phyloP scores from a whole-genome alignment of 352 stramenopile species.

The Phytophthora cryptogea region DNA sequence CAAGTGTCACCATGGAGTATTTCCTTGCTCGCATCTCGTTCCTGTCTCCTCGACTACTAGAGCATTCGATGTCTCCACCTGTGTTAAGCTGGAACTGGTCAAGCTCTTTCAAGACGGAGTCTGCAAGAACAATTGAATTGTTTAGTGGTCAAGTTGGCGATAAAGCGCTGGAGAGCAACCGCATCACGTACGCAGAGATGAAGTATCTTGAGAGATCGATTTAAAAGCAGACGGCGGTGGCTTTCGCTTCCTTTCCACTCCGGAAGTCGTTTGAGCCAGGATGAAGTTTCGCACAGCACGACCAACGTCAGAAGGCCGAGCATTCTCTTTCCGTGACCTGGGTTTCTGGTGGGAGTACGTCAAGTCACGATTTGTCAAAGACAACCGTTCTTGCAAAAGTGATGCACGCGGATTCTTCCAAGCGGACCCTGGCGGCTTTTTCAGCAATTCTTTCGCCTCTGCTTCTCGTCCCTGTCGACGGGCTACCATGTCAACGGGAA shows the following conservation, averaged over 20 bases:
- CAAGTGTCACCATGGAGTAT: slow-evolving; percentile 60
- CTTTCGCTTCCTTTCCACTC: slow-evolving; percentile 3
- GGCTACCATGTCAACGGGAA: slow-evolving; percentile 58
- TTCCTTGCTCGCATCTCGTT: slow-evolving; percentile 21
- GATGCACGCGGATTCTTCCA: slow-evolving; percentile 44
- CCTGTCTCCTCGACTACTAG: slow-evolving; percentile 22
- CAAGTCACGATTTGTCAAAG: slow-evolving; percentile 42
- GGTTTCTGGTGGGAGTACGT: slow-evolving; percentile 12
- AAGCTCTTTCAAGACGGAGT: slow-evolving; percentile 56
- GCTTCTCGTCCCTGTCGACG: slow-evolving; percentile 39
- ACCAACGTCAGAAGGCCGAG: slow-evolving; percentile 39
- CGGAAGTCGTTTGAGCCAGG: slow-evolving; percentile 37
- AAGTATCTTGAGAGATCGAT: slow-evolving; percentile 27
- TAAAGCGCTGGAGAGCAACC: not conserved
- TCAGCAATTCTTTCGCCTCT: slow-evolving; percentile 49
- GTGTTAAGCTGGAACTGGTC: slow-evolving; percentile 46
- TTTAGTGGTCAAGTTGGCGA: slow-evolving; percentile 2
- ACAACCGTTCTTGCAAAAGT: slow-evolving; percentile 54
- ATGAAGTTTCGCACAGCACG: slow-evolving; percentile 53
- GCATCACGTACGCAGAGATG: slow-evolving; percentile 23
- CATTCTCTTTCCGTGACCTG: slow-evolving; percentile 18
- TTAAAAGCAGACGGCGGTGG: slow-evolving; percentile 20
- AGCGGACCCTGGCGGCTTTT: slow-evolving; percentile 24
- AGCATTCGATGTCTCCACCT: slow-evolving; percentile 16
- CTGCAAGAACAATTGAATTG: slow-evolving; percentile 18